Evolutionary conservation across 2,329 filamentous ascomycete genomes (phyloP), one percentile per base, ranked within the genome.

Genomic region (Colletotrichum magnum): DNA sequence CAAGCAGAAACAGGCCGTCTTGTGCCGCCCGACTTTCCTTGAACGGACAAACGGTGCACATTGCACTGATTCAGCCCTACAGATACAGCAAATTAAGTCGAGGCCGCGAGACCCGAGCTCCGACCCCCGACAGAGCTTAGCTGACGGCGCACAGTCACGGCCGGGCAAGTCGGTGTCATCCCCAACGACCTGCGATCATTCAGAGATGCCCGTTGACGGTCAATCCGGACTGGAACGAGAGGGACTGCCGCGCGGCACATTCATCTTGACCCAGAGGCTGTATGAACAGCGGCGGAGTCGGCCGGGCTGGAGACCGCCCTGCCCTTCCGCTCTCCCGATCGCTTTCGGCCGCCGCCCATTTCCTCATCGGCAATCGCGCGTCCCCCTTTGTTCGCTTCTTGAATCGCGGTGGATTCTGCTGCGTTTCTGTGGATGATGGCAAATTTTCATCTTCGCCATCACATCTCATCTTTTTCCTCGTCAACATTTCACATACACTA

Each of bases 401-500:
- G 39, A 41, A 64, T 48, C 26, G 43, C 26, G 6, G 59, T 62
- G 60, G 60, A 32, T 51, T 18, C 26, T 10, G n/a, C 43, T 39
- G 18, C 43, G 41, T 32, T 41, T 50, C 9, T 39, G 62, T 58
- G 66, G 43, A 48, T 39, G 50, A 60, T 28, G 32, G 36, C 66
- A 57, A 69, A 52, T 57, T 66, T 66, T 60, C 48, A 57, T 43
- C 41, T 54, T 43, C 24, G 6, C 45, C 50, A 65, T 69, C 62
- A 69, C 36, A 69, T 66, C 43, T 69, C 66, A 69, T 47, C 56
- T 69, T 69, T 69, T 26, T 32, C 56, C 66, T 69, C 66, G 16
- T 32, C 21, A 32, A 56, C 28, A 58, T 36, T 51, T 41, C 15
- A 36, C 24, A 41, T 28, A 10, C 66, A 60, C 45, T 15, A 15